A percentile compares a stretch with the other conserved stretches of the same genome.
These are phyloP conservation scores for Leucoagaricus sp. DNA, from an alignment of 1,284 basidiomycete genomes.

Conservation along the genomic window DNA sequence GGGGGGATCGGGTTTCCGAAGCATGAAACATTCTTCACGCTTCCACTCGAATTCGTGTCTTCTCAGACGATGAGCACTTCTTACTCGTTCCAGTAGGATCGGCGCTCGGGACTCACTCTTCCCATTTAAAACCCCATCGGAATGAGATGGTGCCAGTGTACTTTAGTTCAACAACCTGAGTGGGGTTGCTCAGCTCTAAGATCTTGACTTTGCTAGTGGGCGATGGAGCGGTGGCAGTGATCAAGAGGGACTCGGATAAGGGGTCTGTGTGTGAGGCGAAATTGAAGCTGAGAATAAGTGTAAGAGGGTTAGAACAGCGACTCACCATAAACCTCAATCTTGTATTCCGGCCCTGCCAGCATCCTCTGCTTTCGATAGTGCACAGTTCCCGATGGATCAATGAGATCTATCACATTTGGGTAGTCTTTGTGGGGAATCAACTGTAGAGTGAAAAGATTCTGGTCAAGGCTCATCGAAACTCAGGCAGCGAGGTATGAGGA, in stretches of 20 bases:
- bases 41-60: conserved; percentile 85
- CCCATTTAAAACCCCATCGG: conserved; percentile 79
- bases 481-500: background rate
- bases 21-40: conserved; percentile 76
- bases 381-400: conserved; percentile 58
- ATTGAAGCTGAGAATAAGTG: background rate
- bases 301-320: background rate
- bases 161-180: conserved; percentile 66
- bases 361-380: conserved; percentile 72
- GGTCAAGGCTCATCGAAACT: conserved; percentile 66
- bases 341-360: conserved; percentile 52
- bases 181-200: conserved; percentile 76
- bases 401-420: conserved; percentile 63
- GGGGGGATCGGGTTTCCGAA: conserved; percentile 83
- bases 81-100: background rate
- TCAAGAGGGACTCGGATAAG: conserved; percentile 62
- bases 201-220: conserved; percentile 71
- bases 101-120: conserved; percentile 56
- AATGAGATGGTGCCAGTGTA: conserved; percentile 74
- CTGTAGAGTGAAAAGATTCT: conserved; percentile 78
- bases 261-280: conserved; percentile 49
- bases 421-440: conserved; percentile 59
- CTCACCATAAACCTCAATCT: conserved; percentile 67
- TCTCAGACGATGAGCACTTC: background rate
- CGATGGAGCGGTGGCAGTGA: conserved; percentile 62